phyloP scores from a whole-genome alignment of 1,284 basidiomycete genomes.

The Ustilago nuda region DNA sequence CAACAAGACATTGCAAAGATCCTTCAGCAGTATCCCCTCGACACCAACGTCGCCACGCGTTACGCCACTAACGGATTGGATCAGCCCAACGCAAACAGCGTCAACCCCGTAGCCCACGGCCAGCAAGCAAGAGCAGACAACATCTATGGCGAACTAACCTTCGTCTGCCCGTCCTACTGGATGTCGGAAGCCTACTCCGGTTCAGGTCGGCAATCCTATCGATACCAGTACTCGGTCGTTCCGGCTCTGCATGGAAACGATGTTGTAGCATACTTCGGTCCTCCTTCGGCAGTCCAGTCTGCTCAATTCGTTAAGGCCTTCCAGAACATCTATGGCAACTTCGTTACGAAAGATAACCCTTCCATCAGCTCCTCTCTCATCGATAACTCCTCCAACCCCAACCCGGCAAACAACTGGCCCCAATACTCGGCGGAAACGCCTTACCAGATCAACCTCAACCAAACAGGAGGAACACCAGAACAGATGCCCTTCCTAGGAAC shows the following conservation, averaged over 20 bases:
- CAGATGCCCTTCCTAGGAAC: conserved; percentile 8
- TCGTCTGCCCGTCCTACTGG: conserved; percentile 48
- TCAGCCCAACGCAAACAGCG: conserved; percentile 27
- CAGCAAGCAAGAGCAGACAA: conserved; percentile 40
- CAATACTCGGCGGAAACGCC: conserved; percentile 17
- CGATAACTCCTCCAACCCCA: conserved; percentile 10
- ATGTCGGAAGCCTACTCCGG: conserved; percentile 42
- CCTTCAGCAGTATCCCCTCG: conserved; percentile 27
- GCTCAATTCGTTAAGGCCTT: conserved; percentile 35
- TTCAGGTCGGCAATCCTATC: conserved; percentile 25
- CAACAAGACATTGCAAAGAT: conserved; percentile 22
- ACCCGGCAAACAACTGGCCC: conserved; percentile 33
- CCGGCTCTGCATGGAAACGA: conserved; percentile 39
- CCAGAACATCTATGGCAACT: conserved; percentile 40
- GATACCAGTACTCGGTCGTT: conserved; percentile 41
- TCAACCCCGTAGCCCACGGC: conserved; percentile 23
- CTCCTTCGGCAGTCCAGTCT: conserved; percentile 15
- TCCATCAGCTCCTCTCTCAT: conserved; percentile 30
- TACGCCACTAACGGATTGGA: conserved; percentile 33
- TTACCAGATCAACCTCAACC: conserved; percentile 43
- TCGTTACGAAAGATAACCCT: conserved; percentile 30
- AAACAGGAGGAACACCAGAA: conserved; percentile 24
- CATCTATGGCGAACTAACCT: conserved; percentile 43
- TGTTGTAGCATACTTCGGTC: conserved; percentile 35
- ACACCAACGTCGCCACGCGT: conserved; percentile 14